Evolutionary conservation across 306 rosid species (phyloP), one percentile per base, ranked within the genome.

Genomic region (Quillaja saponaria): DNA sequence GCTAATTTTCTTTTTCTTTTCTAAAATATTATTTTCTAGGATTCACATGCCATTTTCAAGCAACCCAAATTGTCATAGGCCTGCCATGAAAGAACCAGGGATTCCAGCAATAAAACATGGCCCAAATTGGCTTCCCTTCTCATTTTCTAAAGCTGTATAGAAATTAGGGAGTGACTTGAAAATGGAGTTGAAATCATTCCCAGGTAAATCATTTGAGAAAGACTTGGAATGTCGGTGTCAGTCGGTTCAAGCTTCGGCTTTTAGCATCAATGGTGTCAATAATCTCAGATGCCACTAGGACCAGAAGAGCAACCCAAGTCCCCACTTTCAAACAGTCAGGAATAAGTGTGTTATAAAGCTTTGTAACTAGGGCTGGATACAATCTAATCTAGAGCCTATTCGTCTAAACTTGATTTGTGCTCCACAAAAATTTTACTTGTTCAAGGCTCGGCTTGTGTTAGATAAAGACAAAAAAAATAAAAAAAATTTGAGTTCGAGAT

Each of bases 11-110:
- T n/a, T n/a, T n/a, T n/a, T n/a, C n/a, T n/a, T n/a, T n/a, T n/a
- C n/a, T n/a, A n/a, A n/a, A n/a, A n/a, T n/a, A n/a, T n/a, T n/a
- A n/a, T n/a, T n/a, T n/a, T n/a, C n/a, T n/a, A n/a, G n/a, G n/a
- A n/a, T n/a, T n/a, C n/a, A n/a, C n/a, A n/a, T n/a, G n/a, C n/a
- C n/a, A n/a, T n/a, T n/a, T n/a, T n/a, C n/a, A n/a, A n/a, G n/a
- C n/a, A n/a, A n/a, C n/a, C n/a, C n/a, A n/a, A n/a, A n/a, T n/a
- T n/a, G n/a, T n/a, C n/a, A n/a, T n/a, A n/a, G n/a, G 31, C 4
- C 31, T 25, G 3, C 73, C 85, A 10, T 82, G 71, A 53, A 84
- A 87, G 40, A 72, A 2, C 84, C 95, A 0, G 87, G 95, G 15
- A 71, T 66, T 14, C 73, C 91, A 6, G 49, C 4, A 5, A 82